A percentile compares a stretch with the other conserved stretches of the same genome.
Conservation (phyloP, 2,329 filamentous ascomycete genomes). For the Sarocladiaceae sp. region DNA sequence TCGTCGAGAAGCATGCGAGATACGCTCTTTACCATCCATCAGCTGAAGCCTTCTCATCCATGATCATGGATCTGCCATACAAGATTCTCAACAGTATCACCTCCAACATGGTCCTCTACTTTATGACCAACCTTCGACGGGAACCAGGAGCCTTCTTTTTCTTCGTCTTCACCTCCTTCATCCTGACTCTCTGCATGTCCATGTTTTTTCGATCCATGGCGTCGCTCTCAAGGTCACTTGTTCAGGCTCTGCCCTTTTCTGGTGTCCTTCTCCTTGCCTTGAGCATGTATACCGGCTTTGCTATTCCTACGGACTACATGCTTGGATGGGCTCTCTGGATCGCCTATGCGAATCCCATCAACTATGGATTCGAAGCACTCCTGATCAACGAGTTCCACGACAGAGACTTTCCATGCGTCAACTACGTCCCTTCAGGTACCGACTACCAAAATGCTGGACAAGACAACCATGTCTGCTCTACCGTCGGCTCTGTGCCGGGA, state of each 20-base stretch:
- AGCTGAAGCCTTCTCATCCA: slow-evolving; percentile 30
- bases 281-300: slow-evolving; percentile 44
- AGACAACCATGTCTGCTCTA: slow-evolving; percentile 47
- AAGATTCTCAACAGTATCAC: slow-evolving; percentile 42
- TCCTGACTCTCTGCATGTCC: slow-evolving; percentile 54
- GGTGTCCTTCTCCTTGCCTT: slow-evolving; percentile 12
- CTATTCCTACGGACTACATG: slow-evolving; percentile 40
- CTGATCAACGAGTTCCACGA: slow-evolving; percentile 53
- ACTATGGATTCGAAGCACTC: slow-evolving; percentile 58
- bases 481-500: slow-evolving; percentile 51
- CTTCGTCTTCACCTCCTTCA: slow-evolving; percentile 54
- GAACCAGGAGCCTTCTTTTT: slow-evolving; percentile 48
- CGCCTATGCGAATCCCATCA: slow-evolving; percentile 44
- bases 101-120: slow-evolving; percentile 38
- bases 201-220: slow-evolving; percentile 62
- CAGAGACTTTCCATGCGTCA: slow-evolving; percentile 49
- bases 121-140: slow-evolving; percentile 23
- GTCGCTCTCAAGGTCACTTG: slow-evolving; percentile 47
- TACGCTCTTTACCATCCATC: slow-evolving; percentile 26
- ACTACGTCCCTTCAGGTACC: slow-evolving; percentile 3
- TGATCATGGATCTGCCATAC: slow-evolving; percentile 36
- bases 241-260: slow-evolving; percentile 19
- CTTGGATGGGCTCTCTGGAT: slow-evolving; percentile 46
- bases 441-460: slow-evolving; percentile 18
- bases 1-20: slow-evolving; percentile 24